Base-by-base conservation (phyloP, 352 stramenopile genomes). In the Halophytophthora polymorphica region DNA sequence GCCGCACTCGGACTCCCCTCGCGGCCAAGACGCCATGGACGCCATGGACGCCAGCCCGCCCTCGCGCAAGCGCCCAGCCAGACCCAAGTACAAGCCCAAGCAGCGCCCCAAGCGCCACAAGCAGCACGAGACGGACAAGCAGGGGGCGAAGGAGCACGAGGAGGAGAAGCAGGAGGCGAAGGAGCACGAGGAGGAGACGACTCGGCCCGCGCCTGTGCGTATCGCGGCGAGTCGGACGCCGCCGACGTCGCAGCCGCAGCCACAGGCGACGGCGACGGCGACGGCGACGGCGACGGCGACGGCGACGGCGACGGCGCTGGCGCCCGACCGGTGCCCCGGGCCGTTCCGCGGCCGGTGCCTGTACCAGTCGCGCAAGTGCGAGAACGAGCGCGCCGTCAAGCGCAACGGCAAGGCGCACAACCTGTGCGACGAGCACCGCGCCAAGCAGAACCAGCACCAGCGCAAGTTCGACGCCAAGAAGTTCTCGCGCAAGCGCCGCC, bases 381-480 rank as follows among this genome's bases (percentile, higher is more conserved):
- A 89, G 59, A 89, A 88, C 53, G 80, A 91, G 52, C 77, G 80
- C 28, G 80, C 80, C 14, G 45, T 91, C 45, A 91, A 91, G 56
- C 75, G 77, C 57, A 91, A 91, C 50, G 80, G 80, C 25, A 75
- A 84, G 47, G 64, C 80, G 22, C 80, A 91, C 65, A 91, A 91
- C 39, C 54, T 91, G 19, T 91, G 80, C 40, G 80, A 91, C 25
- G 74, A 84, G 50, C 80, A 91, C 53, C 77, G 80, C 13, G 63
- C 56, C 31, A 89, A 88, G 59, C 80, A 91, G 64, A 91, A 91
- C 54, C 73, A 86, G 63, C 77, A 91, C 56, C 80, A 91, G 50
- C 77, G 80, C 53, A 91, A 88, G 55, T 89, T 91, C 40, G 80
- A 91, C 53, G 78, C 73, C 33, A 91, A 88, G 53, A 89, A 87